Evolutionary conservation across 2,329 filamentous ascomycete genomes (phyloP).

Genomic region (Onygenales sp.): DNA sequence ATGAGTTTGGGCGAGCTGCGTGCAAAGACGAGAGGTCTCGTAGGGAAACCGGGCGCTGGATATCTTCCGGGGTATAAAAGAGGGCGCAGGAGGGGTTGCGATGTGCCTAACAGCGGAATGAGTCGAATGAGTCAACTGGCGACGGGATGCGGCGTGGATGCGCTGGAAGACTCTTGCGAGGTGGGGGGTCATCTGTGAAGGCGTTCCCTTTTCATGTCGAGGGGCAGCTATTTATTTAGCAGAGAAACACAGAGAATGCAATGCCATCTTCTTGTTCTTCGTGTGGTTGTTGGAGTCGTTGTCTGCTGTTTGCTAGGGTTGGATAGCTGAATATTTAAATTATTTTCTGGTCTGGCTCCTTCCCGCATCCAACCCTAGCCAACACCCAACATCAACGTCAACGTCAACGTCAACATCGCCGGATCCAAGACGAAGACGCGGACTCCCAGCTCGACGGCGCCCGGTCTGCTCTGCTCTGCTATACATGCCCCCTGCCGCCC

Average conservation of each 20-base stretch:
- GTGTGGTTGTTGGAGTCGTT: not conserved
- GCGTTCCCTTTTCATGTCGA: not conserved
- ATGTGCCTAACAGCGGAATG: not conserved
- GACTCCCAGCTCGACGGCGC: not conserved
- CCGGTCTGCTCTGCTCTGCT: not conserved
- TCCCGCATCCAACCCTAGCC: not conserved
- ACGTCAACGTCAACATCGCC: not conserved
- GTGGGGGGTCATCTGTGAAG: not conserved
- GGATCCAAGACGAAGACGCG: not conserved
- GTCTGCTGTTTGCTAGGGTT: not conserved
- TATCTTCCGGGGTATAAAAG: not conserved
- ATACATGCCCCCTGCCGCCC: constrained; percentile 4
- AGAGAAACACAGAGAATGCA: not conserved
- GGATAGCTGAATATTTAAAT: not conserved
- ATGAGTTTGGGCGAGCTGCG: not conserved
- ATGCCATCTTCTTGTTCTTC: not conserved
- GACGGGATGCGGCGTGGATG: not conserved
- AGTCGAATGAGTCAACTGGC: not conserved
- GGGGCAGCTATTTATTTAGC: not conserved
- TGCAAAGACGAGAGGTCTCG: not conserved
- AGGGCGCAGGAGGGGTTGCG: not conserved
- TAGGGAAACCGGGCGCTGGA: not conserved
- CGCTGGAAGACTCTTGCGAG: not conserved
- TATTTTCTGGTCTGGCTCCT: not conserved
- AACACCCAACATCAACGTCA: not conserved